Conservation (phyloP, 768 basidiomycete genomes). For the Boletus sensibilis region DNA sequence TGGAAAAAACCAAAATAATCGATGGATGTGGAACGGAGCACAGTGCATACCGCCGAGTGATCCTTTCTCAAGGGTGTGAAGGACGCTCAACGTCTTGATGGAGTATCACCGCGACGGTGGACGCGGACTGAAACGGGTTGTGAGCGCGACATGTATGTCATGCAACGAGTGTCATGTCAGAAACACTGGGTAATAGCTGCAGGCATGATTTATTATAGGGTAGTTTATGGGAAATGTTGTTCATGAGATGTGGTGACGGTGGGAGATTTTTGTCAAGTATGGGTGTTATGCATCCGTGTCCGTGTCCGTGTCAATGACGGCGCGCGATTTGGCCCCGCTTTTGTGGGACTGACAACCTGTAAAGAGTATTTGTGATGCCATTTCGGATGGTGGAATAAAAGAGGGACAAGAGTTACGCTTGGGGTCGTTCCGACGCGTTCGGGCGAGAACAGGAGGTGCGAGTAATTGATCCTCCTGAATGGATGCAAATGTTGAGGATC, state of each 20-base stretch:
- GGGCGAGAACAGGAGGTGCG: constrained; percentile 13
- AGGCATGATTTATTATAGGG: neutral
- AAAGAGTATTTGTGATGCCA: neutral
- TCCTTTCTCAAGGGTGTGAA: neutral
- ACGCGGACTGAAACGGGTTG: neutral
- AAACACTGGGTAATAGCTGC: neutral
- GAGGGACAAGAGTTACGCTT: constrained; percentile 1
- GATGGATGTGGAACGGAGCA: no score
- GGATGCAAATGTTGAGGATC: constrained; percentile 1
- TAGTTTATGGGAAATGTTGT: neutral
- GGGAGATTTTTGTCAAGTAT: constrained; percentile 4
- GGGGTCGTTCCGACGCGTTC: constrained; percentile 7
- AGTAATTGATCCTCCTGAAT: constrained; percentile 19
- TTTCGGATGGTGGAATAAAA: neutral
- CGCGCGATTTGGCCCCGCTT: neutral
- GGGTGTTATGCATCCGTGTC: constrained; percentile 1
- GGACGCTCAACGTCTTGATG: neutral
- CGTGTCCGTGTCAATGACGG: constrained; percentile 9
- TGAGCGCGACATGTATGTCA: neutral
- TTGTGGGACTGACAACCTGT: neutral
- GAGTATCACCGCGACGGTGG: neutral
- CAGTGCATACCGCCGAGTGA: neutral
- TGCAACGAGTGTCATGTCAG: neutral
- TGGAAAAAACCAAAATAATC: neutral
- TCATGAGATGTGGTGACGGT: constrained; percentile 1